Evolutionary conservation across 2,329 filamentous ascomycete species (phyloP), one percentile per base, ranked within the genome.

Genomic region (Sodiomyces alkalinus): DNA sequence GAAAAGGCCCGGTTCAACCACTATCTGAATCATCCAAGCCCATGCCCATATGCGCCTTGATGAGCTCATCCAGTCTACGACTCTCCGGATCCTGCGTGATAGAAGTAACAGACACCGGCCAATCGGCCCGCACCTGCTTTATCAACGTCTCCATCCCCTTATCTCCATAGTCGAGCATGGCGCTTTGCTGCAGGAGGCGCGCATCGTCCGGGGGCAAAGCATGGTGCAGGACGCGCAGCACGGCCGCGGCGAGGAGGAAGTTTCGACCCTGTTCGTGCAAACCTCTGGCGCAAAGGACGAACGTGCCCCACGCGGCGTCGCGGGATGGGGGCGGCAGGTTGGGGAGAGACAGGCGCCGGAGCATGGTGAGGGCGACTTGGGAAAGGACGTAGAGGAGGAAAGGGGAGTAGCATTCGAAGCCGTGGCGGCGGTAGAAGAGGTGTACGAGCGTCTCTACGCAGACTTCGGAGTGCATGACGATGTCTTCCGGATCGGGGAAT

Each of bases 391-490:
- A 38, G 4, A 37, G 25, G 4, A 47, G 33, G 4, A 33, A 37
- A 5, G 26, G 12, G 29, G 46, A 41, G 14, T 37, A 31, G 4
- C 28, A 35, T 17, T 44, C 41, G 31, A 44, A 49, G 1, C 46
- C 46, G 26, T 49, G 47, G 2, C 47, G 46, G 11, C 41, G 33
- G 27, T 48, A 49, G 32, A 48, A 48, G 11, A 48, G 22, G 9
- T 44, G 41, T n/a, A 48, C 14, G 4, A 49, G 33, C 6, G 44
- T 43, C 25, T 46, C 43, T 4, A 48, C 36, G 22, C 35, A 5
- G 21, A 22, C 11, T 12, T 30, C 5, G 36, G 37, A n/a, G 22
- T 33, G 22, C 33, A 18, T 22, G 33, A 29, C 17, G 14, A 28
- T 28, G 6, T 20, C 18, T n/a, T 19, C 14, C 2, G 26, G 11